Evolutionary conservation across 371 early-diverging fungal species (phyloP), one percentile per base, ranked within the genome.

Genomic region (Encephalitozoon hellem): DNA sequence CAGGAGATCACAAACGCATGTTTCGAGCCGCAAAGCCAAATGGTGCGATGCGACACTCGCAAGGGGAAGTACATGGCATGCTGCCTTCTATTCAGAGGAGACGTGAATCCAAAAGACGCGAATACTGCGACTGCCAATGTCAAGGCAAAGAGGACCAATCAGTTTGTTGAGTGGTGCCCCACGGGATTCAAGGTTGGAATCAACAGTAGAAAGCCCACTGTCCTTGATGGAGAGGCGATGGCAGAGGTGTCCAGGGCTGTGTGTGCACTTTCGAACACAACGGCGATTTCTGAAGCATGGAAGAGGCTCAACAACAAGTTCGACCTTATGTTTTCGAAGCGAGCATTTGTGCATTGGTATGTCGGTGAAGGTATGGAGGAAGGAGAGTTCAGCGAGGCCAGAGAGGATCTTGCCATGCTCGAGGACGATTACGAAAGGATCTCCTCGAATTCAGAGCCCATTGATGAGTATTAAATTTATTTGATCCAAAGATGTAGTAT

Each of bases 331-430:
- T 94, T 91, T 88, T 90, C 90, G 87, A 94, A 93, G 89, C 90
- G 94, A 84, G 94, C 95, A 72, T 95, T 95, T 85, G 94, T 95
- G 59, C 95, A 95, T 88, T 95, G 95, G 95, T 95, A 93, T 87
- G 94, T 94, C 72, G 93, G 94, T 83, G 95, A 95, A 87, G 95
- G 95, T 85, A 86, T 87, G 86, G 85, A 87, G 74, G 87, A 86
- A 90, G 96, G 96, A 85, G 97, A 96, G 87, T 96, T 96, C 90
- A 92, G 92, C 74, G 97, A 96, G 89, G 97, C 97, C 77, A 92
- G 96, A 87, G 97, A 97, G 87, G 94, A 97, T 86, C 89, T 97
- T 87, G 96, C 95, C 80, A 94, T 94, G 71, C 91, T 97, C 69
- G 96, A 96, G 88, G 92, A 93, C 89, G 97, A 97, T 87, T 97